These are phyloP conservation scores for Thielaviopsis musarum DNA, from an alignment of 2,329 filamentous ascomycete genomes.

Conservation along the genomic window DNA sequence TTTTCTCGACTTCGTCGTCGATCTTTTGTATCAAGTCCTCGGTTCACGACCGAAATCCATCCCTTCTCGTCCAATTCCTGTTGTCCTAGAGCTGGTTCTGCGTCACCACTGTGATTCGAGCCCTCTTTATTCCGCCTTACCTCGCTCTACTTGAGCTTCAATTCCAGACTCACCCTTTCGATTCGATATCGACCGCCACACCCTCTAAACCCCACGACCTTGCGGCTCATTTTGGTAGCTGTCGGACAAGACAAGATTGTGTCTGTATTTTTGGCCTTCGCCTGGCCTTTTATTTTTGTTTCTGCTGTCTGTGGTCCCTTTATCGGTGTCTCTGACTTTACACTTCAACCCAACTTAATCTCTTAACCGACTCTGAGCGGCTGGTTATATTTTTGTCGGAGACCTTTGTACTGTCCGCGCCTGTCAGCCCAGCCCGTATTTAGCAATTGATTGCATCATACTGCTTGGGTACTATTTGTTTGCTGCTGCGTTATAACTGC, in stretches of 20 bases:
- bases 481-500: neutral
- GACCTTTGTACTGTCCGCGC: neutral
- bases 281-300: neutral
- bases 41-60: slow-evolving; percentile 18
- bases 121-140: slow-evolving; percentile 19
- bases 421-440: neutral
- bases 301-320: neutral
- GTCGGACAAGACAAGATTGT: neutral
- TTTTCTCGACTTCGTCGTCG: slow-evolving; percentile 40
- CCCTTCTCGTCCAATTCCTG: neutral
- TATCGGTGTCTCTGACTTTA: neutral
- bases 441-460: neutral
- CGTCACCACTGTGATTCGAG: slow-evolving; percentile 11
- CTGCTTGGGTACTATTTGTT: neutral
- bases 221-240: neutral
- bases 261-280: neutral
- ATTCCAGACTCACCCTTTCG: neutral
- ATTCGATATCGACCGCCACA: neutral
- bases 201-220: neutral
- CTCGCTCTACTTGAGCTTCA: neutral
- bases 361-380: neutral
- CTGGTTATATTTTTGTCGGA: neutral
- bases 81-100: neutral
- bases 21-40: slow-evolving; percentile 34
- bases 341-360: neutral